phyloP scores from a whole-genome alignment of 2,329 filamentous ascomycete genomes.

The Colletotrichum sp. region DNA sequence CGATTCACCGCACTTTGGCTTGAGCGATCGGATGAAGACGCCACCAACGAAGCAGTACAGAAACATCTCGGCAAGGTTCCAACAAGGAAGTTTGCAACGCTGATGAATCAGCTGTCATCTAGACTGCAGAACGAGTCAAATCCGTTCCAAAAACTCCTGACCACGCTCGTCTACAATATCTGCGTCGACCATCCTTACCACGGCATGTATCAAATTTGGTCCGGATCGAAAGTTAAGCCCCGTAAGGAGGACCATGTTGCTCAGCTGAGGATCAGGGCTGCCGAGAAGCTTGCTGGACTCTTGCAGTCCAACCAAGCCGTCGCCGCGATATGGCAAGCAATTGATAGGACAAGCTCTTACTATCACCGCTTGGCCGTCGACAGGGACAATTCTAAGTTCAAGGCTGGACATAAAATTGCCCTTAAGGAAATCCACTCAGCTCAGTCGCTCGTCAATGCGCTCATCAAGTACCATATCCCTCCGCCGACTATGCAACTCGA shows the following conservation, averaged over 20 bases:
- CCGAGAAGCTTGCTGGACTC: conserved; percentile 68
- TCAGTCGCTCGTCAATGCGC: conserved; percentile 63
- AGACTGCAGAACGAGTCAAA: conserved; percentile 75
- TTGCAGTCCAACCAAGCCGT: conserved; percentile 59
- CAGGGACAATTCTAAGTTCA: conserved; percentile 68
- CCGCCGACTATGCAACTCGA: conserved; percentile 89
- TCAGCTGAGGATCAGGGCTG: conserved; percentile 75
- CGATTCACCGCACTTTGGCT: conserved; percentile 96
- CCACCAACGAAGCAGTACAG: conserved; percentile 78
- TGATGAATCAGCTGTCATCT: conserved; percentile 98
- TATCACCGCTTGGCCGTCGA: conserved; percentile 71
- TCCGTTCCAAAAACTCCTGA: conserved; percentile 79
- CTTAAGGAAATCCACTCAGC: conserved; percentile 70
- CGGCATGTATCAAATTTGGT: conserved; percentile 96
- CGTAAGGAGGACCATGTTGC: conserved; percentile 77
- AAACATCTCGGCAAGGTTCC: conserved; percentile 76
- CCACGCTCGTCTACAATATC: conserved; percentile 78
- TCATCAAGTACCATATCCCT: conserved; percentile 74
- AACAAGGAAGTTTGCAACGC: conserved; percentile 86
- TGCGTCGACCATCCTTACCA: conserved; percentile 95
- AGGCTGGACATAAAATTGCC: conserved; percentile 67
- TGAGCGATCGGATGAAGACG: conserved; percentile 77
- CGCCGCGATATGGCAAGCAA: conserved; percentile 68
- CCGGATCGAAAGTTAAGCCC: conserved; percentile 72
- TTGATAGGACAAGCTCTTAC: conserved; percentile 75